Evolutionary conservation across 2,329 filamentous ascomycete genomes (phyloP).

Genomic region (Monosporascus cannonballus): DNA sequence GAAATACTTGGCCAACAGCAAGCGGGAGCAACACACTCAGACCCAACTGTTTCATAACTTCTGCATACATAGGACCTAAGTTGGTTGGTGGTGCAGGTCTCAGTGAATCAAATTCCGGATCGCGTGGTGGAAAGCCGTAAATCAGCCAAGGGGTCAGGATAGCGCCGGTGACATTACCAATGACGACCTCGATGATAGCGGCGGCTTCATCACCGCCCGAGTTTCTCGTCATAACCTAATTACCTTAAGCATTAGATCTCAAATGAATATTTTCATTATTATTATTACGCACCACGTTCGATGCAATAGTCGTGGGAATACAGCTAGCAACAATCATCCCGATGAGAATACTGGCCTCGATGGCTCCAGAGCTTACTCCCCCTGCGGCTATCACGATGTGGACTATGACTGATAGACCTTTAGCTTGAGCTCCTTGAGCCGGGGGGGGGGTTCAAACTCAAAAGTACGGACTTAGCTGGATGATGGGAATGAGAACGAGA

Average conservation of each 20-base stretch:
- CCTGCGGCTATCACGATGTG: conserved; percentile 42
- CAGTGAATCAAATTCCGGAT: conserved; percentile 48
- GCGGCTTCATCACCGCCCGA: conserved; percentile 63
- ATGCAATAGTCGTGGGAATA: conserved; percentile 66
- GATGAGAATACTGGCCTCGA: conserved; percentile 59
- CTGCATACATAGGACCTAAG: conserved; percentile 55
- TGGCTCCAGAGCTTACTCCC: conserved; percentile 44
- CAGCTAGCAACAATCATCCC: conserved; percentile 63
- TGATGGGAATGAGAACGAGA: conserved; percentile 59
- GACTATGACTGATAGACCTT: conserved; percentile 31
- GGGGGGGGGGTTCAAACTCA: not conserved
- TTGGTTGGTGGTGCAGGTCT: conserved; percentile 46
- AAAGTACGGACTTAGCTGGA: conserved; percentile 46
- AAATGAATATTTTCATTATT: too few relatives aligned
- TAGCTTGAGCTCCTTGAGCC: conserved; percentile 7
- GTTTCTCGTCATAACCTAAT: conserved; percentile 56
- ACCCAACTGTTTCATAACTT: conserved; percentile 63
- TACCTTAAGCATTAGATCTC: too few relatives aligned
- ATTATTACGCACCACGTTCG: conserved; percentile 48
- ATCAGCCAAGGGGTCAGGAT: conserved; percentile 62
- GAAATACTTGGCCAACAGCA: conserved; percentile 53
- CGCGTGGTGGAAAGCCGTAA: conserved; percentile 51
- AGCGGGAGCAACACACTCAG: conserved; percentile 62
- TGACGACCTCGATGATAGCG: conserved; percentile 60
- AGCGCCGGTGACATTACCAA: conserved; percentile 63